Conservation (phyloP, 306 rosid species). For the Oemleria cerasiformis region DNA sequence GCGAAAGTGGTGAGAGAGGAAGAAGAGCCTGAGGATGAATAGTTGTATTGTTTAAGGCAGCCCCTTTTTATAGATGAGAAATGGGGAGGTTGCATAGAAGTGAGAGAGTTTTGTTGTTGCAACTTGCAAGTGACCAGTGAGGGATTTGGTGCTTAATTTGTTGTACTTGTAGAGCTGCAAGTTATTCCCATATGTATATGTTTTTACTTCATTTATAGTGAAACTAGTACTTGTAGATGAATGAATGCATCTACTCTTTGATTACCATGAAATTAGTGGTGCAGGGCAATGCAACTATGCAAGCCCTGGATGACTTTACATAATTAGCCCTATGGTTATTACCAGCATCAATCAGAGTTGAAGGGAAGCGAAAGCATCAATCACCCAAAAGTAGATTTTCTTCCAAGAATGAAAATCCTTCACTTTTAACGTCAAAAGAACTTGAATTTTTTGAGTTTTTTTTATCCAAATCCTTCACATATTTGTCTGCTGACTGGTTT, state of each 20-base stretch:
- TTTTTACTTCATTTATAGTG: conserved; percentile 22
- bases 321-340: too few species aligned
- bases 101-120: conserved; percentile 29
- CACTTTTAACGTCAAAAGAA: too few species aligned
- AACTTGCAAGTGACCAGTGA: neutral
- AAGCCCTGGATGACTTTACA: too few species aligned
- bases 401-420: neutral
- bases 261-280: too few species aligned
- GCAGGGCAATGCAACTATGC: too few species aligned
- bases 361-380: neutral
- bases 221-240: neutral
- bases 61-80: conserved; percentile 26
- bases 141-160: conserved; percentile 19
- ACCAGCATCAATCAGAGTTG: neutral
- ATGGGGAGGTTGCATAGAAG: conserved; percentile 20
- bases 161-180: conserved; percentile 21
- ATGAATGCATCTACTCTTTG: neutral
- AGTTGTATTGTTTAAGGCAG: conserved; percentile 42
- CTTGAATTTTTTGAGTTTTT: too few species aligned
- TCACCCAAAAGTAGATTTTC: neutral
- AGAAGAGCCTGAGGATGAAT: too few species aligned
- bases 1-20: conserved; percentile 26
- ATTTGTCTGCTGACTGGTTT: too few species aligned
- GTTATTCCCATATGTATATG: conserved; percentile 12
- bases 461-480: too few species aligned